Evolutionary conservation across 1,139 yeast species (phyloP), one percentile per base, ranked within the genome.

Genomic region (Nakaseomyces delphensis): DNA sequence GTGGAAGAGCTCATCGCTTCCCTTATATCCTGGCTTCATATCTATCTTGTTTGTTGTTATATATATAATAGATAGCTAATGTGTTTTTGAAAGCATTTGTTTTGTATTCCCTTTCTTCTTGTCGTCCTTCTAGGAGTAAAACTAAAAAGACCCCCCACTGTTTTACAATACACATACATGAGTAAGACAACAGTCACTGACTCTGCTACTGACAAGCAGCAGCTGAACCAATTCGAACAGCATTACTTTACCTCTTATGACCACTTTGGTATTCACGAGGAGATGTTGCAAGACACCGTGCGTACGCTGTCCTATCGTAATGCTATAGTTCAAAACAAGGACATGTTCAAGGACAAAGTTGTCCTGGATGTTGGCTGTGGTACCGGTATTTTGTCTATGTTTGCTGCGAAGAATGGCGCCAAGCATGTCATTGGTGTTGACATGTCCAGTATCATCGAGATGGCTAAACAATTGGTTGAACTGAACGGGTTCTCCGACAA

Each of bases 351-450:
- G 64, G 96, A 77, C 66, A 93, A 91, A 70, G 69, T 87, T 48
- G 99, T 93, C n/a, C 72, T 93, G 48, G 99, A 93, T 67, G 98
- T 93, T 48, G 98, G 98, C 38, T 91, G 97, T 66, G 98, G 98
- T 55, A 91, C 97, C 10, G 98, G 98, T 53, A 86, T 91, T 55
- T 70, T 91, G 53, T 87, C 96, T 19, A 85, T 91, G 96, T 91
- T 91, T 71, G 97, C 97, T n/a, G 95, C 89, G 41, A 82, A 83
- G 60, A 93, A 96, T 16, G 98, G 97, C 51, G 97, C 97, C 51
- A 86, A 86, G 64, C 96, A 87, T 61, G 97, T 91, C 44, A 83
- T 87, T 64, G 94, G 95, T 37, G 96, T 89, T 42, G 99, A 93
- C 67, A 89, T 89, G 95, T 86, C 96, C 31, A 84, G 85, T 61